Evolutionary conservation across 805 yeast genomes (phyloP).

Genomic region (Saturnispora dispora): DNA sequence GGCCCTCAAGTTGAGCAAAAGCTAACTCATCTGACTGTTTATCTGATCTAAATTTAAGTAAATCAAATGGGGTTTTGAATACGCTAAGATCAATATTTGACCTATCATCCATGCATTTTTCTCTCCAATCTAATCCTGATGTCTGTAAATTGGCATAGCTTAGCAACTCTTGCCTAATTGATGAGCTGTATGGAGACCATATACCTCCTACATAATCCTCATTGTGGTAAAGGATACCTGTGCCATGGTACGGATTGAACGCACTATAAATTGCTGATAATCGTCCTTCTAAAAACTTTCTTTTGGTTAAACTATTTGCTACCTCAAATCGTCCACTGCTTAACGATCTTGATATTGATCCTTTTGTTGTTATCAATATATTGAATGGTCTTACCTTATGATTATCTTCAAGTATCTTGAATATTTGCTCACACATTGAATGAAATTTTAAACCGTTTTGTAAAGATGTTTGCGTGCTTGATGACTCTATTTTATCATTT

Average conservation of each 20-base stretch:
- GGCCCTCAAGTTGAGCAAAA: slow-evolving; percentile 36
- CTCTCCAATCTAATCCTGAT: slow-evolving; percentile 74
- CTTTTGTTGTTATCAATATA: slow-evolving; percentile 69
- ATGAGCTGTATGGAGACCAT: slow-evolving; percentile 72
- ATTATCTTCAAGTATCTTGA: slow-evolving; percentile 38
- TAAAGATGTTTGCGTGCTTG: slow-evolving; percentile 10
- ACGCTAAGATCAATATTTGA: slow-evolving; percentile 63
- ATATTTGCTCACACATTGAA: slow-evolving; percentile 29
- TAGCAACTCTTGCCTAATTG: slow-evolving; percentile 51
- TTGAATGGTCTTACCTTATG: slow-evolving; percentile 79
- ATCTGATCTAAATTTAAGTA: slow-evolving; percentile 69
- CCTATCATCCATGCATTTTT: slow-evolving; percentile 66
- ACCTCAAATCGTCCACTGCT: slow-evolving; percentile 84
- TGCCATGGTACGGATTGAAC: slow-evolving; percentile 57
- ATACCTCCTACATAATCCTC: slow-evolving; percentile 73
- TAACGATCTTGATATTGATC: slow-evolving; percentile 73
- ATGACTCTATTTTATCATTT: slow-evolving; percentile 12
- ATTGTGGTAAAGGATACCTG: slow-evolving; percentile 62
- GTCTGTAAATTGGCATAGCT: slow-evolving; percentile 62
- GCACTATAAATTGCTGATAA: slow-evolving; percentile 73
- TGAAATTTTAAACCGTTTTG: slow-evolving; percentile 35
- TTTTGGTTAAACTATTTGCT: slow-evolving; percentile 80
- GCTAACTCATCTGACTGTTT: slow-evolving; percentile 77
- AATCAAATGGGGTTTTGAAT: slow-evolving; percentile 60
- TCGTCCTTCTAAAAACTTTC: slow-evolving; percentile 69